These are phyloP conservation scores for Botryotinia convoluta DNA, from an alignment of 2,329 filamentous ascomycete genomes.

Conservation along the genomic window DNA sequence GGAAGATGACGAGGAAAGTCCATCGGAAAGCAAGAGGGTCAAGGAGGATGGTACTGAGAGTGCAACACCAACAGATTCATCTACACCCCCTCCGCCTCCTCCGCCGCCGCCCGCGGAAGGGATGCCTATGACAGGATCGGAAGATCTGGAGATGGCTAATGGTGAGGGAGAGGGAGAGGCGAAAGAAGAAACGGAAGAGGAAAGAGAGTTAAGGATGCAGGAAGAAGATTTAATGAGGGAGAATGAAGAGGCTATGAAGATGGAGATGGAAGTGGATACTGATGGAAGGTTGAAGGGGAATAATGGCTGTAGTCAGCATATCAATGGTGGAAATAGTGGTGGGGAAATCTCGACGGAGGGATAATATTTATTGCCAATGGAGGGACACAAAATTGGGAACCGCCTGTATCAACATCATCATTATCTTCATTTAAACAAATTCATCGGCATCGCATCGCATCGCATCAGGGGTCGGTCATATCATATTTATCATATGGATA, in stretches of 20 bases:
- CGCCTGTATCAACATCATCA: conserved; percentile 1
- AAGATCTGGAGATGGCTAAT: background rate
- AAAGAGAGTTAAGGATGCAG: conserved; percentile 27
- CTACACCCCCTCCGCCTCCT: conserved; percentile 33
- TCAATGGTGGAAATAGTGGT: background rate
- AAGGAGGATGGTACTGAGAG: conserved; percentile 30
- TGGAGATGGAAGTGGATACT: conserved; percentile 56
- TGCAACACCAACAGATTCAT: background rate
- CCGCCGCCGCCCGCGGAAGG: conserved; percentile 31
- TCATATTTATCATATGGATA: background rate
- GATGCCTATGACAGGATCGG: conserved; percentile 8
- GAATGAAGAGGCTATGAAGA: conserved; percentile 37
- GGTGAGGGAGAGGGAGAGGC: background rate
- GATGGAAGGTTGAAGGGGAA: conserved; percentile 46
- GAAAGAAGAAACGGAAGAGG: conserved; percentile 29
- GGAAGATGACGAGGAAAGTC: conserved; percentile 38
- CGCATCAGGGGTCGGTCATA: background rate
- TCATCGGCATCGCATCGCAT: conserved; percentile 8
- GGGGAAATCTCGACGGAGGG: background rate
- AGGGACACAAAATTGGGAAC: background rate
- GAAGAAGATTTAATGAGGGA: conserved; percentile 33
- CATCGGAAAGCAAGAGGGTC: conserved; percentile 33
- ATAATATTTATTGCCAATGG: background rate
- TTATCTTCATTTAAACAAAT: background rate
- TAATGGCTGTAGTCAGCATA: background rate